Percentiles rank a stretch among this genome's conserved stretches.
Evolutionary conservation across 176 grass and related monocot genomes (phyloP).

Genomic region (Stipa capillata): DNA sequence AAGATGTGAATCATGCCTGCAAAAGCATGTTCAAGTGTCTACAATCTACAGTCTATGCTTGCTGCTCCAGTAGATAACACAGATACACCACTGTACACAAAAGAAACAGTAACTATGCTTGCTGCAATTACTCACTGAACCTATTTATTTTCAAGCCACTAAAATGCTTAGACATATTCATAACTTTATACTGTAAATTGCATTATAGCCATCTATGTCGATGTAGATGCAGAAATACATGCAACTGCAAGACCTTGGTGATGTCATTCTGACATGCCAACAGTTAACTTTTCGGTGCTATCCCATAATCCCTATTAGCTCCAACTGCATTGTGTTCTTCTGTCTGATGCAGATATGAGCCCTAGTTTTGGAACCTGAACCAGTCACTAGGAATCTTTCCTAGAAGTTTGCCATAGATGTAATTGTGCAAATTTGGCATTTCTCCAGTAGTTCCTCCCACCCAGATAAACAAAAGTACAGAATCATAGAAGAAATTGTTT

Average conservation of each 20-base stretch:
- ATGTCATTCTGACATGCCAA: background rate
- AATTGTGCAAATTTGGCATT: background rate
- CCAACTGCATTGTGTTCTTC: background rate
- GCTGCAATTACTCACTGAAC: background rate
- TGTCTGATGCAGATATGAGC: background rate
- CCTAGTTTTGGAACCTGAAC: background rate
- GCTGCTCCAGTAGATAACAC: background rate
- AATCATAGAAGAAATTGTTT: background rate
- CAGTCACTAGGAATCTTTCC: background rate
- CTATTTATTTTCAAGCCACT: background rate
- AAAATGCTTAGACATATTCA: background rate
- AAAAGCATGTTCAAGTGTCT: background rate
- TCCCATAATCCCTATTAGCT: background rate
- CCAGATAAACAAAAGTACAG: slow-evolving; percentile 15
- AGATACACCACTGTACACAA: background rate
- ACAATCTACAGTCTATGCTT: too few relatives aligned
- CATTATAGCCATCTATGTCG: background rate
- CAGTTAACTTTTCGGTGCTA: background rate
- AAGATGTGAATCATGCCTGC: background rate
- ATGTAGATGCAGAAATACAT: background rate
- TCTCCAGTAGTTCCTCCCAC: background rate
- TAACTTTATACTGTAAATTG: background rate
- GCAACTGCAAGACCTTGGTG: background rate
- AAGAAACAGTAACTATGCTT: background rate
- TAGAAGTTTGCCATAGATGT: background rate